Percentiles rank a stretch among this genome's conserved stretches.
Conservation (phyloP, 2,329 filamentous ascomycete genomes). For the Leptographium procerum region DNA sequence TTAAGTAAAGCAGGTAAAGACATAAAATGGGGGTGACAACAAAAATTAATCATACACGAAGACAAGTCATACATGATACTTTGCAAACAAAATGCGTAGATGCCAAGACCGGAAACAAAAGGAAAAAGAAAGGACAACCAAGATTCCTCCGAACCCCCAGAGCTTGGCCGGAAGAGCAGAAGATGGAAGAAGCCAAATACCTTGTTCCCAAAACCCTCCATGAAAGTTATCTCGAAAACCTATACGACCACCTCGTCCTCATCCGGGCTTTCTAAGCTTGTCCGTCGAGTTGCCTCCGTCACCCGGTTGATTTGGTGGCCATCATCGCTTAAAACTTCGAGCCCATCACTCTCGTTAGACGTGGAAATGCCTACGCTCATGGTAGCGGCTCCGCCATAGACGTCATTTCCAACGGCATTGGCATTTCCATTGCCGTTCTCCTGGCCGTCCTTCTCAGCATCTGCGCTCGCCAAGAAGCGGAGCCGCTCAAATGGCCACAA, state of each 20-base stretch:
- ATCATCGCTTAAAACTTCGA: conserved; percentile 25
- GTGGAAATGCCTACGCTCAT: neutral
- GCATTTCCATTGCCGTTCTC: conserved; percentile 8
- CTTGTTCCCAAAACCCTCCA: neutral
- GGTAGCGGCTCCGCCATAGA: neutral
- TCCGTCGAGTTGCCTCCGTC: conserved; percentile 41
- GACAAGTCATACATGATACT: neutral
- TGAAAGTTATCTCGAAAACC: neutral
- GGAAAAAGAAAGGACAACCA: no score
- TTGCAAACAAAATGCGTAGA: neutral
- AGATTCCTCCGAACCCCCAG: no score
- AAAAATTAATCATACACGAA: neutral
- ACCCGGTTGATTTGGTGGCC: conserved; percentile 32
- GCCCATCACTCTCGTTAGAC: conserved; percentile 11
- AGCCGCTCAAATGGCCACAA: conserved; percentile 48
- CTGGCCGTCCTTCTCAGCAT: neutral
- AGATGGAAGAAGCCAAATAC: neutral
- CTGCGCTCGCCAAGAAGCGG: conserved; percentile 13
- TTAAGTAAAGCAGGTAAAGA: neutral
- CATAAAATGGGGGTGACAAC: neutral
- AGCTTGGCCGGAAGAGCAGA: neutral
- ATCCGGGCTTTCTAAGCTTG: conserved; percentile 49
- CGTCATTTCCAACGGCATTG: neutral
- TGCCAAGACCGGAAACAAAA: neutral
- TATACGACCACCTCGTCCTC: conserved; percentile 36